phyloP scores from a whole-genome alignment of 2,329 filamentous ascomycete species.

The Diaporthe sp. region DNA sequence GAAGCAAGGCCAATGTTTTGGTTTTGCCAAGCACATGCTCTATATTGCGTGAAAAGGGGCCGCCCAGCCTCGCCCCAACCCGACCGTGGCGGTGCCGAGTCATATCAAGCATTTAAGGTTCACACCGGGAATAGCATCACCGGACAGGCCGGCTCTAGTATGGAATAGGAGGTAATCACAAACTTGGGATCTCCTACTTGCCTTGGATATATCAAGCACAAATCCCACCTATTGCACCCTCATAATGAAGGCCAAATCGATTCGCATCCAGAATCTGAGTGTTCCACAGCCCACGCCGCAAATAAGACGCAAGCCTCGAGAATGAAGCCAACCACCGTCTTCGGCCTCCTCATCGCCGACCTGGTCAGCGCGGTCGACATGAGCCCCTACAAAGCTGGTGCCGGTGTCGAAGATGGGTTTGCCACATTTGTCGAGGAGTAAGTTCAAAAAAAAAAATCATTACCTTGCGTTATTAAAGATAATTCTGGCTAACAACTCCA shows the following conservation, averaged over 20 bases:
- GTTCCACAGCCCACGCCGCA: background rate
- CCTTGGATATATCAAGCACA: background rate
- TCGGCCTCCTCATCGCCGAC: background rate
- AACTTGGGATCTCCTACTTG: background rate
- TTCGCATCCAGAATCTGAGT: background rate
- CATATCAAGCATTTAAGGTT: slow-evolving; percentile 24
- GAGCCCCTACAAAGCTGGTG: slow-evolving; percentile 34
- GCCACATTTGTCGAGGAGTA: slow-evolving; percentile 33
- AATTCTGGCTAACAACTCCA: background rate
- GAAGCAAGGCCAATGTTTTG: background rate
- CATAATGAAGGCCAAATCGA: no score
- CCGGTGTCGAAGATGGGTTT: slow-evolving; percentile 34
- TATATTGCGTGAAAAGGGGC: slow-evolving; percentile 3
- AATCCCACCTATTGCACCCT: background rate
- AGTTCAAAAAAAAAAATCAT: background rate
- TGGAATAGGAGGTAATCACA: background rate
- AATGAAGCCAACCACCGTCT: slow-evolving; percentile 3
- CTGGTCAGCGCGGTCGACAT: slow-evolving; percentile 37
- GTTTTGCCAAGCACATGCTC: background rate
- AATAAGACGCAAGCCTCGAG: background rate
- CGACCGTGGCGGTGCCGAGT: slow-evolving; percentile 12
- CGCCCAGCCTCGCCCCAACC: background rate
- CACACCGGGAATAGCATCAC: slow-evolving; percentile 24
- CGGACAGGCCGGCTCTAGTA: slow-evolving; percentile 9
- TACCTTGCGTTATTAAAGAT: background rate